Evolutionary conservation across 192 early-diverging fungal species (phyloP).

Genomic region (Podila clonocystis): DNA sequence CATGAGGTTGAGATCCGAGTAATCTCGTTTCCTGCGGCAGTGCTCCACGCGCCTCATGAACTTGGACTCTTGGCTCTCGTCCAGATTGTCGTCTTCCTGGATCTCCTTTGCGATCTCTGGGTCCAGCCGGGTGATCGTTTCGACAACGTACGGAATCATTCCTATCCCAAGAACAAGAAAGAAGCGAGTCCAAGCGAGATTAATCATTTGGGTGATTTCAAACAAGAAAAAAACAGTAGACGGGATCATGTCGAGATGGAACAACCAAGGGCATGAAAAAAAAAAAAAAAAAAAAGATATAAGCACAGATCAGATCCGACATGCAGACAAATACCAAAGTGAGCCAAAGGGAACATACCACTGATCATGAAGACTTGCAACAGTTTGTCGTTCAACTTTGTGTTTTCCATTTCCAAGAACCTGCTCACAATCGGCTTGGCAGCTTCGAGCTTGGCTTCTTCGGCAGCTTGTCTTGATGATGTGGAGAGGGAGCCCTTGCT

Average conservation of each 20-base stretch:
- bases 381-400: conserved; percentile 46
- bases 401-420: conserved; percentile 44
- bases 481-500: conserved; percentile 32
- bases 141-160: conserved; percentile 33
- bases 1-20: conserved; percentile 41
- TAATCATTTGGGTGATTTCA: background rate
- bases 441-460: conserved; percentile 42
- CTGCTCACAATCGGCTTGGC: conserved; percentile 47
- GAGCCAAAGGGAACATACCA: conserved; percentile 7
- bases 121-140: conserved; percentile 40
- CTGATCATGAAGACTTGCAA: conserved; percentile 46
- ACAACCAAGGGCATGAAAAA: background rate
- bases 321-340: no score
- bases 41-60: conserved; percentile 30
- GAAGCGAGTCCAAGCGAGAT: background rate
- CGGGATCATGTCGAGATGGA: no score
- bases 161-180: conserved; percentile 7
- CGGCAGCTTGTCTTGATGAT: conserved; percentile 34
- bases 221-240: background rate
- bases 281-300: background rate
- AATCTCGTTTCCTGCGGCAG: conserved; percentile 29
- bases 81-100: conserved; percentile 10
- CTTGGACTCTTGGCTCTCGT: conserved; percentile 32
- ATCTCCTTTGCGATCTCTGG: conserved; percentile 32
- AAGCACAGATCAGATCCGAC: background rate